Percentiles rank a stretch among this genome's conserved stretches.
Evolutionary conservation across 225 moss, liverwort and hornwort species (phyloP).

Genomic region (Asterella californica): DNA sequence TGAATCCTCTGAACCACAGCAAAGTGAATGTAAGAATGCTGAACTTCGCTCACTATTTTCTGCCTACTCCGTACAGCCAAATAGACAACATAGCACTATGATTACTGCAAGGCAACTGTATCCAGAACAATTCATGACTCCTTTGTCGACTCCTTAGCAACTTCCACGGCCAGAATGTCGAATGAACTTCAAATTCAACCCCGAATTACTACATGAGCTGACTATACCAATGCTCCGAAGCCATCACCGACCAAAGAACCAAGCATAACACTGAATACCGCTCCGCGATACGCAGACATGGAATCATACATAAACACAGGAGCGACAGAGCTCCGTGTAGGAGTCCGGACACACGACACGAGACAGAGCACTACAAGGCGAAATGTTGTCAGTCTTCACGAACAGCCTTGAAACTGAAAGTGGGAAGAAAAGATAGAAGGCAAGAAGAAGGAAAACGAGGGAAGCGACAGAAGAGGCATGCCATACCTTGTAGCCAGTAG

Average conservation of each 20-base stretch:
- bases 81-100: neutral
- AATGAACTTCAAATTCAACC: neutral
- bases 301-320: no score
- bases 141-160: neutral
- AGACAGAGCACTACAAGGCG: neutral
- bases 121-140: neutral
- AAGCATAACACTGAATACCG: no score
- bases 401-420: neutral
- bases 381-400: neutral
- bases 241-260: no score
- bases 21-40: neutral
- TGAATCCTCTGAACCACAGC: slow-evolving; percentile 14
- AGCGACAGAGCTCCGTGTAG: no score
- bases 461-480: neutral
- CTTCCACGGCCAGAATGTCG: neutral
- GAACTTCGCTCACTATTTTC: neutral
- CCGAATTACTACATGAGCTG: no score
- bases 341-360: no score
- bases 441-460: neutral
- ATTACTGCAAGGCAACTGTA: neutral
- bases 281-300: no score
- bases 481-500: slow-evolving; percentile 10
- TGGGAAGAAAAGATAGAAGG: neutral
- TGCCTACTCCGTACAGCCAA: neutral
- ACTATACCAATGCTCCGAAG: no score